Evolutionary conservation across 2,329 filamentous ascomycete species (phyloP), one percentile per base, ranked within the genome.

Genomic region (Ceratocystis albifundus): DNA sequence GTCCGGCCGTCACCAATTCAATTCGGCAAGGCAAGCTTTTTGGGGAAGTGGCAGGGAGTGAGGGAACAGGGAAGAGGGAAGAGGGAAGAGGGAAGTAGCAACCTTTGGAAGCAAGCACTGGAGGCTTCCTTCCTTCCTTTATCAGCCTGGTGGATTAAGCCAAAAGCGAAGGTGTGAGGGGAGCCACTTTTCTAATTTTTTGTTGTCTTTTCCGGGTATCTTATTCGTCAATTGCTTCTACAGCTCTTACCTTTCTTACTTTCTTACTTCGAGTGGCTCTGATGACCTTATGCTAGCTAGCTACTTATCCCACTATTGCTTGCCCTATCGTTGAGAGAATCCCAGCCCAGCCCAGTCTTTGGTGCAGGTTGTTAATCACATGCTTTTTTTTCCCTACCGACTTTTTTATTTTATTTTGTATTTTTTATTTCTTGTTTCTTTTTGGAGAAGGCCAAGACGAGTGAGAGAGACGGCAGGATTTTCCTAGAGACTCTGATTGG

Each of bases 91-190:
- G n/a, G n/a, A n/a, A n/a, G n/a, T n/a, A n/a, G 28, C 7, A 32
- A 59, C 53, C 12, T 59, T n/a, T 4, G 53, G 17, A 59, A 32
- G 53, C 53, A 59, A 32, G 53, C 53, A 59, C 28, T 32, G 53
- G 12, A 59, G 53, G 28, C 53, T 59, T 36, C 53, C 28, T 59
- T 59, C 53, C 28, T 59, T 59, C n/a, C n/a, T n/a, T n/a, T n/a
- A n/a, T n/a, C 53, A 12, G 12, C 32, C 53, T 59, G 28, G 36
- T 20, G 15, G 8, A 53, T 22, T 53, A 12, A 12, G 48, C 20
- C 48, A 53, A 53, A 32, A 32, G 20, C 0, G 28, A 57, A 5
- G 53, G 25, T 4, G 28, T 25, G 53, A 17, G 53, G 53, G 53
- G 53, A 36, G 53, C 25, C 53, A 59, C 25, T 32, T 30, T 32